Evolutionary conservation across 495 filamentous ascomycete species (phyloP), one percentile per base, ranked within the genome.

Genomic region (Trichoderma virens): DNA sequence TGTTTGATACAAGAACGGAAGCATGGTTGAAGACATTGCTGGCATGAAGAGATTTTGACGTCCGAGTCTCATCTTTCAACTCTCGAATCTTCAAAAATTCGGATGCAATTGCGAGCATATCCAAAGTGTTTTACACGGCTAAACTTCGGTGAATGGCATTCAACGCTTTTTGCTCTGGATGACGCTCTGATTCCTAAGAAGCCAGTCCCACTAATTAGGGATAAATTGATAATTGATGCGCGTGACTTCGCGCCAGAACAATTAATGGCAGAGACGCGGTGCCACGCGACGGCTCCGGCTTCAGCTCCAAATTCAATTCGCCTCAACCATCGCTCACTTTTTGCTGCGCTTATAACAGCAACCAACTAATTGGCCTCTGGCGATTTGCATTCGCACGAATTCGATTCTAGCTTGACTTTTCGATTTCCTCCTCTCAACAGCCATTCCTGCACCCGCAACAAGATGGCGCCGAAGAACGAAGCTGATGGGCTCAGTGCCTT

Each of bases 1-100:
- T n/a, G 88, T 90, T 62, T 88, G 85, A 71, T 90, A 91, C 8
- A 92, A 81, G 60, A 91, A 56, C 25, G 51, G 51, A 56, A 56
- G 70, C 6, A 83, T 65, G 2, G 78, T 77, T 1, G 74, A 73
- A 20, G 71, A 69, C 76, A 76, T 78, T 34, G 30, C 69, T 56
- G 25, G 25, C 51, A 28, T 9, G 3, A 20, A 6, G 4, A n/a
- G 23, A 43, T 9, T 9, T 20, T n/a, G 18, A 47, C 18, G 2
- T 3, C 38, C 14, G 11, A 14, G 38, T 41, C 38, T 18, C 38
- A 9, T 51, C 45, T 51, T 51, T 51, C 1, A 23, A 51, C 45
- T 5, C 5, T n/a, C 18, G 23, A 51, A 51, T 51, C n/a, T 51
- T 51, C 38, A 5, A 41, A 41, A 41, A 41, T 41, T 18, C 18